phyloP scores from a whole-genome alignment of 1,284 basidiomycete genomes.

The Sutorius eximius region DNA sequence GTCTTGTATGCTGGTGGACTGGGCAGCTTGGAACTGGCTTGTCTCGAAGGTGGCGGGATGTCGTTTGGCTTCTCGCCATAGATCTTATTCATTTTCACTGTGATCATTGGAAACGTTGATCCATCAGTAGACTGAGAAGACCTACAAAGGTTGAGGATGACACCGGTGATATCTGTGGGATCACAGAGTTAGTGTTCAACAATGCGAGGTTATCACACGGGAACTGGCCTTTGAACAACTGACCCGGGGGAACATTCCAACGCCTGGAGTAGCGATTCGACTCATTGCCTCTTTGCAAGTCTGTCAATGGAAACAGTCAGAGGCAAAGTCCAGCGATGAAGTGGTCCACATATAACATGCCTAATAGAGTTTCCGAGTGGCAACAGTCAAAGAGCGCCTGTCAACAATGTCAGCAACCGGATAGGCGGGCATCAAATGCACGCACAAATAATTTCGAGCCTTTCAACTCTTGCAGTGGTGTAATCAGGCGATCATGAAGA shows the following conservation, averaged over 20 bases:
- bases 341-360: slow-evolving; percentile 5
- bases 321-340: neutral
- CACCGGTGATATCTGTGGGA: slow-evolving; percentile 5
- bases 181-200: neutral
- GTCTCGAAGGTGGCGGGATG: neutral
- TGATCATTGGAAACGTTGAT: neutral
- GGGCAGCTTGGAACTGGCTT: slow-evolving; percentile 1
- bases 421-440: neutral
- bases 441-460: slow-evolving; percentile 25
- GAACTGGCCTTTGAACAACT: slow-evolving; percentile 18
- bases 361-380: slow-evolving; percentile 31
- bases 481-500: slow-evolving; percentile 24
- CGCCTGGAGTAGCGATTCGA: slow-evolving; percentile 19
- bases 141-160: slow-evolving; percentile 16
- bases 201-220: neutral
- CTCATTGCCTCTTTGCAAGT: slow-evolving; percentile 14
- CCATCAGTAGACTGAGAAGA: neutral
- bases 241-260: slow-evolving; percentile 20
- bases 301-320: slow-evolving; percentile 6
- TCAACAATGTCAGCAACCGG: neutral
- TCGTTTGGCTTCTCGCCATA: neutral
- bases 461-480: slow-evolving; percentile 20
- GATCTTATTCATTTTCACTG: slow-evolving; percentile 14
- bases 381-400: slow-evolving; percentile 34
- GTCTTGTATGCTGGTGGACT: slow-evolving; percentile 8